Base-by-base conservation (phyloP, 495 filamentous ascomycete genomes). In the Lophiostoma macrostomum region DNA sequence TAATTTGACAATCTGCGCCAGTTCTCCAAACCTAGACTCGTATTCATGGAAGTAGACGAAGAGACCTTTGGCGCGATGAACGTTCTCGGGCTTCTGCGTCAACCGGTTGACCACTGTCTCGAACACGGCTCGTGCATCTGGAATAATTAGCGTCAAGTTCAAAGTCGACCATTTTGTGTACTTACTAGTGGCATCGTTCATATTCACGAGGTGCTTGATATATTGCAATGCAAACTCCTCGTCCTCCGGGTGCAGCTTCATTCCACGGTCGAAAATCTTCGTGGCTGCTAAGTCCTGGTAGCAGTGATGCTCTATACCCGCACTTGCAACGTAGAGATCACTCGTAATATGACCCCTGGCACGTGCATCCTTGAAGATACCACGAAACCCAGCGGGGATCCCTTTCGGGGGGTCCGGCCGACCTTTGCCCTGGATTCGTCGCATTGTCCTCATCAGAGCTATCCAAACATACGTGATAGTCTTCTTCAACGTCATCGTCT, bases 381-480 rank as follows among this genome's bases (percentile, higher is more conserved):
- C 83, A 22, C 93, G 82, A 51, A 88, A 84, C 6, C 93, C 93
- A 20, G 85, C 60, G 39, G 44, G 50, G 10, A 42, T 28, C 11
- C 63, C 82, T 25, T 85, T 60, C 25, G 81, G 76, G 24, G 79
- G 78, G 24, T 81, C 80, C 7, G 74, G 69, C 58, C 82, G 84
- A 34, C 91, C 91, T 64, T 96, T 95, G 42, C 93, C 93, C 67
- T 96, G 90, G 25, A 98, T 79, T 36, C 93, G 88, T 37, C 94
- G 85, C 82, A 96, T 93, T 13, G 89, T 84, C 38, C 93, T 84
- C 76, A 96, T 94, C 30, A 96, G 74, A 23, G 88, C 87, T 64
- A 98, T 91, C 93, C 93, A 98, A 14, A 85, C 85, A 64, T 87
- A 91, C 0, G 94, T 90, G 39, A 97, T 80, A 0, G 84, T 87